Evolutionary conservation across 2,329 filamentous ascomycete genomes (phyloP).

Genomic region (Conoideocrella luteorostrata): DNA sequence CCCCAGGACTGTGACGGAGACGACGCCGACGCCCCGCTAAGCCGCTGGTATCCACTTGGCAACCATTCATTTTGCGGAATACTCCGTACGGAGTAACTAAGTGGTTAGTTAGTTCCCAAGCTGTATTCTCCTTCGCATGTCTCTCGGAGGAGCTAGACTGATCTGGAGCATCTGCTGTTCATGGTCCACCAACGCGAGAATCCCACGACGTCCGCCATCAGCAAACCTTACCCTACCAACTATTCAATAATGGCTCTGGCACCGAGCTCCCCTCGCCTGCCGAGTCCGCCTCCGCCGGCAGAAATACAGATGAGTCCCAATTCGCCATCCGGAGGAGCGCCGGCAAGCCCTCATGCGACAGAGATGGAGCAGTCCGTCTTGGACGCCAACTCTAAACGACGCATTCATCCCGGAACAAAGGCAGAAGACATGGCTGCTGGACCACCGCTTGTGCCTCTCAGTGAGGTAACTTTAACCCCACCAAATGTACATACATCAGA

Average conservation of each 20-base stretch:
- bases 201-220: no score
- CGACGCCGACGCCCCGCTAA: conserved; percentile 11
- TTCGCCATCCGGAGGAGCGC: conserved; percentile 58
- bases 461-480: conserved; percentile 55
- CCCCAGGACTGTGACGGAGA: no score
- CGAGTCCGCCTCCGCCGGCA: conserved; percentile 87
- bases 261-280: conserved; percentile 83
- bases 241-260: conserved; percentile 48
- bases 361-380: conserved; percentile 58
- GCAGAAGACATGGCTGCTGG: conserved; percentile 90
- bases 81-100: no score
- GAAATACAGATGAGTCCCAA: conserved; percentile 85
- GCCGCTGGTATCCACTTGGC: conserved; percentile 10
- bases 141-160: no score
- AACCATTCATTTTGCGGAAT: no score
- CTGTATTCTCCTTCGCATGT: neutral
- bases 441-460: conserved; percentile 77
- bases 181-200: no score
- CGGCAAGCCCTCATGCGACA: conserved; percentile 49
- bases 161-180: no score
- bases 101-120: neutral
- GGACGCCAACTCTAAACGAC: conserved; percentile 69
- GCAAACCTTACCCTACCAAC: neutral
- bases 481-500: neutral
- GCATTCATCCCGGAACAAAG: conserved; percentile 88